Percentiles rank a stretch among this genome's conserved stretches.
Evolutionary conservation across 2,329 filamentous ascomycete species (phyloP).

Genomic region (Botrytis fragariae): DNA sequence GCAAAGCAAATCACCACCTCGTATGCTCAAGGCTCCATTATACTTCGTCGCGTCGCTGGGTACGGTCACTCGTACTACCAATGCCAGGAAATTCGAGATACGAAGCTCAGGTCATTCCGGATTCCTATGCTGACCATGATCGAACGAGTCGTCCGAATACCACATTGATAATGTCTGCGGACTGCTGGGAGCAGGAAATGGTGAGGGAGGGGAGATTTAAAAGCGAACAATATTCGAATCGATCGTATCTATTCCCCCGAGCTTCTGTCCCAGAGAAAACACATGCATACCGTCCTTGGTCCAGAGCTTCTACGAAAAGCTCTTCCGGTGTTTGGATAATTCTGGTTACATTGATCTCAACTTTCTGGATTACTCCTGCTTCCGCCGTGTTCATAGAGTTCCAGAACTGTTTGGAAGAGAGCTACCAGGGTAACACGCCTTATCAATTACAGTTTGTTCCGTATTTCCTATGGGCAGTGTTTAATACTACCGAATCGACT

Average conservation of each 20-base stretch:
- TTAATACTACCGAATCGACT: conserved; percentile 58
- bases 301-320: neutral
- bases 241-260: neutral
- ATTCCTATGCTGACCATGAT: conserved; percentile 30
- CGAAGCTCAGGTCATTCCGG: conserved; percentile 28
- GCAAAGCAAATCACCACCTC: conserved; percentile 22
- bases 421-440: conserved; percentile 56
- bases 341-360: conserved; percentile 30
- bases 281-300: neutral
- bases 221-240: neutral
- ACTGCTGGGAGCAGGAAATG: conserved; percentile 24
- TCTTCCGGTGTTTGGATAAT: conserved; percentile 24
- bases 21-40: conserved; percentile 27
- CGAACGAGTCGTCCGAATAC: conserved; percentile 18
- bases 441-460: conserved; percentile 77
- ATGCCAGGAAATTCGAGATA: conserved; percentile 33
- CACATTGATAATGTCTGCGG: conserved; percentile 31
- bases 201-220: neutral
- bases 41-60: conserved; percentile 31
- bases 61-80: conserved; percentile 25
- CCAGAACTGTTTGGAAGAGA: conserved; percentile 74
- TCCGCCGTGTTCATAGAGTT: conserved; percentile 70
- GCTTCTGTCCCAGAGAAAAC: neutral
- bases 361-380: conserved; percentile 42
- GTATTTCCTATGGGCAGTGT: conserved; percentile 68